Base-by-base conservation (phyloP, 768 basidiomycete species). In the Psilocybe azurescens region DNA sequence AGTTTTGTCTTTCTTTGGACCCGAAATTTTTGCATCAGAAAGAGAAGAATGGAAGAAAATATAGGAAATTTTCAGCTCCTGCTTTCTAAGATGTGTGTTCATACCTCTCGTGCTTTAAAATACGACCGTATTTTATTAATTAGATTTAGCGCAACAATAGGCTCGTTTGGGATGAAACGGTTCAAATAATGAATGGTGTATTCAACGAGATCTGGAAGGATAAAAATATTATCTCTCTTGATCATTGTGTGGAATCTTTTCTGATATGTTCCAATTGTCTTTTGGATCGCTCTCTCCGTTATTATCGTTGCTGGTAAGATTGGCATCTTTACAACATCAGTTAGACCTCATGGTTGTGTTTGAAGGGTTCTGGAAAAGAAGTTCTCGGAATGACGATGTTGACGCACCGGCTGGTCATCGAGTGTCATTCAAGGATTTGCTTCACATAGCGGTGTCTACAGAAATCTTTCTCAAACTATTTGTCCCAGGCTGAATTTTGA, bases 1-100 rank as follows among this genome's bases (percentile, higher is more conserved):
- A 10, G 18, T 62, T 5, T 71, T 89, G 20, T 54, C 73, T 0
- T 76, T 85, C 59, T 89, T 82, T 67, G 89, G 89, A 13, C 67
- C 67, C 5, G 90, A 89, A 64, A 84, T 89, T 38, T 79, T 90
- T 13, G 80, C 79, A 1, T 83, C 85, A 0, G 88, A 89, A 65
- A 83, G 82, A 18, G 81, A 85, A 1, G 78, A 84, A 57, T 90
- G 87, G 88, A 88, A 87, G 69, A 80, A 24, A 80, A 24, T 86
- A 86, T 64, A 73, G 87, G 51, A 86, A 84, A 67, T 79, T 89
- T 28, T 72, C 80, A 28, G 86, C 85, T 3, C 86, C 88, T 13
- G 82, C 86, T 0, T 89, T 89, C 70, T 84, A 84, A 11, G 86
- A 87, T 69, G 86, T 86, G 53, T 41, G 73, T 63, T 64, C 54